These are phyloP conservation scores for Omphalotus guepiniiformis DNA, from an alignment of 768 basidiomycete genomes.

Conservation along the genomic window DNA sequence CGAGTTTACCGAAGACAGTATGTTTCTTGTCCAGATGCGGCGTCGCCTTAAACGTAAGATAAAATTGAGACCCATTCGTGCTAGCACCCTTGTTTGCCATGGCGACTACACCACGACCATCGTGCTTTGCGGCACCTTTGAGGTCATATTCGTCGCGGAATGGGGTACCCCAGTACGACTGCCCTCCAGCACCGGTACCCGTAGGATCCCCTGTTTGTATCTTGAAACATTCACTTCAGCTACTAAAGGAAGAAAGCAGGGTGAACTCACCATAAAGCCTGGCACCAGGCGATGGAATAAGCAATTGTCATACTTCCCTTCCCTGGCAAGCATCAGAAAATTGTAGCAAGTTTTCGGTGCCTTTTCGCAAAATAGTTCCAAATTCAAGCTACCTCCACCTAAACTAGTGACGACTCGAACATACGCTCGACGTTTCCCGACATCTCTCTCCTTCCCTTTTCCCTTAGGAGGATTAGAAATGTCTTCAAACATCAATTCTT, in stretches of 20 bases:
- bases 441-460: slow-evolving; percentile 90
- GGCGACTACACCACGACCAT: slow-evolving; percentile 76
- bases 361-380: slow-evolving; percentile 88
- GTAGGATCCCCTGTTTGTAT: slow-evolving; percentile 98
- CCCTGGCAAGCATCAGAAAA: slow-evolving; percentile 88
- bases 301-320: slow-evolving; percentile 86
- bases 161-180: slow-evolving; percentile 91
- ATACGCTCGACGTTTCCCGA: slow-evolving; percentile 89
- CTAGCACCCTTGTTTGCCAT: slow-evolving; percentile 96
- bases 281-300: slow-evolving; percentile 92
- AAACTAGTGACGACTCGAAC: slow-evolving; percentile 93
- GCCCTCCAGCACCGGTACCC: slow-evolving; percentile 90
- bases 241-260: neutral
- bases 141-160: slow-evolving; percentile 93
- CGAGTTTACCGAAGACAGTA: slow-evolving; percentile 95
- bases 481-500: slow-evolving; percentile 98
- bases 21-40: slow-evolving; percentile 90
- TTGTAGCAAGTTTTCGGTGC: slow-evolving; percentile 99
- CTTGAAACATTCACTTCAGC: slow-evolving; percentile 25
- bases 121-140: slow-evolving; percentile 86
- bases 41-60: slow-evolving; percentile 80
- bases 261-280: slow-evolving; percentile 78
- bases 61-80: slow-evolving; percentile 95
- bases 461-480: slow-evolving; percentile 76
- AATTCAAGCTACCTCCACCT: slow-evolving; percentile 78